Conservation (phyloP, 2,329 filamentous ascomycete species). For the Fusarium sarcochroum region DNA sequence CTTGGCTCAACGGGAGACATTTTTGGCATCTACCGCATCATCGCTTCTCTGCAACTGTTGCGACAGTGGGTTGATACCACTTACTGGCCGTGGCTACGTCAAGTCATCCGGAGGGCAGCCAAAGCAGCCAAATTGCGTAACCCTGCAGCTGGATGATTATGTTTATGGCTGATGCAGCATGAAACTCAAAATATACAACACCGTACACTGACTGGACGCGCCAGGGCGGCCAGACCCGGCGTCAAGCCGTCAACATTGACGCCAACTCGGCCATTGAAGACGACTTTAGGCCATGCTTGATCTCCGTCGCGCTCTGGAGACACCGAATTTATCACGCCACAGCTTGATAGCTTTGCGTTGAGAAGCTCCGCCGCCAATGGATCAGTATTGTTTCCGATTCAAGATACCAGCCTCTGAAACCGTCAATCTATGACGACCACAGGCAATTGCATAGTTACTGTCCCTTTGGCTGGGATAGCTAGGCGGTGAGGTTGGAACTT, state of each 20-base stretch:
- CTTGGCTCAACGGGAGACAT: slow-evolving; percentile 8
- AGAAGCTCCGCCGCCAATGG: background rate
- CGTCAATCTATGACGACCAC: slow-evolving; percentile 4
- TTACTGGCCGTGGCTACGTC: slow-evolving; percentile 1
- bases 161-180: background rate
- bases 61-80: background rate
- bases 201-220: background rate
- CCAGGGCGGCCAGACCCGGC: too few relatives aligned
- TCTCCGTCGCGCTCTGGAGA: background rate
- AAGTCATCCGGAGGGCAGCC: background rate
- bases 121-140: background rate
- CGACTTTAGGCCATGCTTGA: background rate
- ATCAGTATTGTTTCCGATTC: background rate
- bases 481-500: background rate
- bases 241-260: slow-evolving; percentile 3
- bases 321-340: background rate
- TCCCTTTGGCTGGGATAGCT: background rate
- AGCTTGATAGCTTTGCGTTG: background rate
- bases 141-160: background rate
- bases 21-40: slow-evolving; percentile 11
- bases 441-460: background rate
- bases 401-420: background rate
- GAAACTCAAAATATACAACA: background rate
- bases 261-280: background rate
- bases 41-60: slow-evolving; percentile 11